Evolutionary conservation across 192 early-diverging fungal species (phyloP), one percentile per base, ranked within the genome.

Genomic region (Radiomyces spectabilis): DNA sequence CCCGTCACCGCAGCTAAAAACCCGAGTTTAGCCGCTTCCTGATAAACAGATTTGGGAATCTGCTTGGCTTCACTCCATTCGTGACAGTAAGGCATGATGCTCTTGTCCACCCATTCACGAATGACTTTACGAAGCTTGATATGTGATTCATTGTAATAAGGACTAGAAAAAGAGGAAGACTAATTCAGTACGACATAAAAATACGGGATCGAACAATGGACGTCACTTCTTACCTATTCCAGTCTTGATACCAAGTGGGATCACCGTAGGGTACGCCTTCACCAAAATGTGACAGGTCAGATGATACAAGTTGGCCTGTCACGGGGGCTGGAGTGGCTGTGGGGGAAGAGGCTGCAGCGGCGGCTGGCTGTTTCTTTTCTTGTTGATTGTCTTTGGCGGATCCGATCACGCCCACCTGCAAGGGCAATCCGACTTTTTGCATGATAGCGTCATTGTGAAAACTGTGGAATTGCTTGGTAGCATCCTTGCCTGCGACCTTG

Each of bases 31-130:
- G 70, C 88, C 29, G 79, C 79, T 63, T 88, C 85, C 52, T 73
- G 69, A 56, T 84, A 82, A 21, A 92, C 50, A 32, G 62, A 61
- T 31, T 71, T 73, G 33, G 89, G 89, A 43, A 91, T 76, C 35
- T 83, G 55, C 60, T 90, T 92, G 30, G 77, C 79, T 59, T 90
- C 89, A 57, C 88, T 86, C 89, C 84, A 90, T 59, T 85, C 84
- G 55, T 76, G 80, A 55, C 75, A 73, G 59, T 75, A 80, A n/a
- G 86, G 85, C 70, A 83, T 89, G 25, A 91, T 74, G 32, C 91
- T 85, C 42, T 76, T 81, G 35, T 90, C 87, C 25, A 88, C 82
- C 73, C 84, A 92, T 22, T 68, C 52, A 33, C 89, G 77, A 12
- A 89, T 61, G 9, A 32, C 56, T 30, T 77, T 72, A 34, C 88